These are phyloP conservation scores for Trichoderma semiorbis DNA, from an alignment of 2,329 filamentous ascomycete genomes.

Conservation along the genomic window DNA sequence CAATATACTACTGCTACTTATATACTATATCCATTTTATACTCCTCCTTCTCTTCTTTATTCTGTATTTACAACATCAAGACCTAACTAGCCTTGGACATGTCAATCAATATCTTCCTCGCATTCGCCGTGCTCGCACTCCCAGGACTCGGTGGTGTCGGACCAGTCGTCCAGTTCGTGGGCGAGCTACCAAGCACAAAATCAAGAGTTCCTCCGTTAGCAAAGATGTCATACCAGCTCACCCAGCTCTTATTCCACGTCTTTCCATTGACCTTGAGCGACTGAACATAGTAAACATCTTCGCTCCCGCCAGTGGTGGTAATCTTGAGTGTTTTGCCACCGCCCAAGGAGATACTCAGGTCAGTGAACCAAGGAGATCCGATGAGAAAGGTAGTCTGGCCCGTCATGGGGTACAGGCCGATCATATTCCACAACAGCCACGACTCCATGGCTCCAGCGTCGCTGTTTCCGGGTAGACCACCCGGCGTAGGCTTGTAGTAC, in stretches of 20 bases:
- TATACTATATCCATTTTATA: background rate
- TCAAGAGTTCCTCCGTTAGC: conserved; percentile 59
- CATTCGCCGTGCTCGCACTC: conserved; percentile 22
- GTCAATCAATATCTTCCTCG: conserved; percentile 17
- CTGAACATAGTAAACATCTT: conserved; percentile 59
- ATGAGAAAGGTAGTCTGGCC: conserved; percentile 67
- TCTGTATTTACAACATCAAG: background rate
- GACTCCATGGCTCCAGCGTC: conserved; percentile 72
- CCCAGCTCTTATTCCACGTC: conserved; percentile 61
- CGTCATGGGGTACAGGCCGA: conserved; percentile 65
- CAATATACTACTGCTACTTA: background rate
- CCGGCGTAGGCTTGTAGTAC: conserved; percentile 53
- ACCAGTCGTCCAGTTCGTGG: conserved; percentile 56
- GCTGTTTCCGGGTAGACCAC: conserved; percentile 65
- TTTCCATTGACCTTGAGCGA: conserved; percentile 62
- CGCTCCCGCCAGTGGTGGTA: conserved; percentile 48
- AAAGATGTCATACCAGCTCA: conserved; percentile 65
- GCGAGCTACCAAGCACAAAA: conserved; percentile 56
- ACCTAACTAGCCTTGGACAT: background rate
- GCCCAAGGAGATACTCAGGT: conserved; percentile 58
- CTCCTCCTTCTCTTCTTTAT: background rate
- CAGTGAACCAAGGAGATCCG: conserved; percentile 59
- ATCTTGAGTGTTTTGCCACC: conserved; percentile 52
- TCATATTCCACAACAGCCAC: conserved; percentile 66
- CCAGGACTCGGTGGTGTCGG: conserved; percentile 60